Conservation (phyloP, 371 early-diverging fungal species). For the Rozella allomycis region DNA sequence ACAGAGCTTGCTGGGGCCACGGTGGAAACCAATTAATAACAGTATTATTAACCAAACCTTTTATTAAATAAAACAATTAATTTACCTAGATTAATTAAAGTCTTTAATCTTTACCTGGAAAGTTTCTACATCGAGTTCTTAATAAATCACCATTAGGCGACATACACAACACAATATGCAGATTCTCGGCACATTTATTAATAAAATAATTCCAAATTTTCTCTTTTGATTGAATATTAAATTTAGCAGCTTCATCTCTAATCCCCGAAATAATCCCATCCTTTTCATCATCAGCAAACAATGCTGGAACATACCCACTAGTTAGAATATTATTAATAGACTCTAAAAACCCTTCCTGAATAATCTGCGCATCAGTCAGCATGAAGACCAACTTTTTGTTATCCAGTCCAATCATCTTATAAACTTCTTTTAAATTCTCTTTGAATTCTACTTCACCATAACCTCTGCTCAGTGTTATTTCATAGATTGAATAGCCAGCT, state of each 20-base stretch:
- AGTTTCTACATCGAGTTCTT: conserved; percentile 28
- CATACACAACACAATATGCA: conserved; percentile 33
- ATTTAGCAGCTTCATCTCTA: conserved; percentile 22
- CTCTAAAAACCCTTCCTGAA: conserved; percentile 34
- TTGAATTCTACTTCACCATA: conserved; percentile 30
- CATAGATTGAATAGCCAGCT: conserved; percentile 27
- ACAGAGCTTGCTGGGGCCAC: conserved; percentile 36
- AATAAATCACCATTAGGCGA: conserved; percentile 36
- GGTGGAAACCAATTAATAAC: conserved; percentile 39
- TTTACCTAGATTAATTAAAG: too few relatives aligned
- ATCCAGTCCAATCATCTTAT: conserved; percentile 15
- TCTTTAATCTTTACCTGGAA: too few relatives aligned
- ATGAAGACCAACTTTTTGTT: conserved; percentile 29
- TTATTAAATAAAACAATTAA: too few relatives aligned
- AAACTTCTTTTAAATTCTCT: conserved; percentile 24
- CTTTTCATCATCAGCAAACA: conserved; percentile 34
- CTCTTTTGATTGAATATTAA: conserved; percentile 22
- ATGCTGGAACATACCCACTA: conserved; percentile 30
- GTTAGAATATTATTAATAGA: conserved; percentile 37
- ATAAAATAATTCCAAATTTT: conserved; percentile 32
- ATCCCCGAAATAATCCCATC: conserved; percentile 18
- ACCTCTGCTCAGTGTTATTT: conserved; percentile 27
- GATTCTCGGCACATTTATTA: conserved; percentile 26
- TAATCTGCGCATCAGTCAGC: conserved; percentile 35
- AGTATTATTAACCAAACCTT: conserved; percentile 33